Base-by-base conservation (phyloP, 768 basidiomycete genomes). In the Leccinellum rugosiceps region DNA sequence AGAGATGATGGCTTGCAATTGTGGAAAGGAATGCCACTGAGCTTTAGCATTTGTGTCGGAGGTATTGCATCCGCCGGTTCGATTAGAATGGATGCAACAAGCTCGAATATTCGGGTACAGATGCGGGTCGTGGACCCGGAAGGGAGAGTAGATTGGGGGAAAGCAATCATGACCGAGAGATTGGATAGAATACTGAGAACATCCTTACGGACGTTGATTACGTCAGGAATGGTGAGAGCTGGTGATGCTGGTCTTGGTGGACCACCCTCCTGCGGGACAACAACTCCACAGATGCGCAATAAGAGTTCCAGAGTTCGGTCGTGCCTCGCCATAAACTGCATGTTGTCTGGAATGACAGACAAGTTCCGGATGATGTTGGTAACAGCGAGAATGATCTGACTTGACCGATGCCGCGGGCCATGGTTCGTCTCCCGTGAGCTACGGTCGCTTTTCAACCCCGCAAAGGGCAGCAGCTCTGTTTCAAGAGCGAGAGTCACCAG, bases 321-420 rank as follows among this genome's bases (percentile, higher is more conserved):
- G 57, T 91, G 85, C 41, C 76, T 80, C 1, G 86, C 81, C 65
- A 96, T 77, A 65, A 83, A 84, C 45, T 77, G 76, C 59, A 80
- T 70, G 65, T 96, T 96, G 61, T 95, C 88, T 7, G 73, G 74
- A 56, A 87, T 77, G 59, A 85, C 76, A n/a, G 90, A 84, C 63
- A 97, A 78, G 74, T 96, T 97, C 47, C 93, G 90, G 53, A 98
- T 77, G 65, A 98, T 84, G 70, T 90, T 94, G 46, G 86, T 72
- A 52, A 89, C 78, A 17, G 84, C 75, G 28, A 92, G 79, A 49
- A 94, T 77, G 53, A 87, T 74, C 60, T 88, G 86, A 23, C 77
- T 77, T 11, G 77, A 76, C 13, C 87, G 86, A 65, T 86, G 90
- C 44, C 78, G 77, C 10, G 84, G 86, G 32, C 83, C 88, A 31